phyloP scores from a whole-genome alignment of 108 stramenopile genomes.

The Schizochytrium sp. region DNA sequence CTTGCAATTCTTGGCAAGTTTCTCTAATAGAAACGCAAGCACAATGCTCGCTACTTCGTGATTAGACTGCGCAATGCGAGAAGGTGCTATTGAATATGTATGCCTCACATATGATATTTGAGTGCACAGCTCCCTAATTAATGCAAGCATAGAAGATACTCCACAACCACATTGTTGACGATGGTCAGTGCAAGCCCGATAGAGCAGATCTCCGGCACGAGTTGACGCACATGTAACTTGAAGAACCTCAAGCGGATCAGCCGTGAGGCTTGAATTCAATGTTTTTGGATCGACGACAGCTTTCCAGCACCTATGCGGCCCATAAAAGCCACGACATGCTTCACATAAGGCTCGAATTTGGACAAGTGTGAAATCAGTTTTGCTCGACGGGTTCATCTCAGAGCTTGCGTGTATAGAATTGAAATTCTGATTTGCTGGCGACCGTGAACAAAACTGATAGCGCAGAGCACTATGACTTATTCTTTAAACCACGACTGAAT shows the following conservation, averaged over 20 bases:
- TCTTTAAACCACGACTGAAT: background rate
- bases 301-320: conserved; percentile 25
- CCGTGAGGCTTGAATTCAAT: background rate
- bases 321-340: background rate
- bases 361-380: background rate
- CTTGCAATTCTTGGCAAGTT: too few relatives aligned
- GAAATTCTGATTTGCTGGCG: too few relatives aligned
- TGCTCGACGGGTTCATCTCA: too few relatives aligned
- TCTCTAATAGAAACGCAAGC: too few relatives aligned
- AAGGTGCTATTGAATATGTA: background rate
- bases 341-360: background rate
- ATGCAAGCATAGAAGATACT: background rate
- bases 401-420: too few relatives aligned
- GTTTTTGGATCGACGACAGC: conserved; percentile 24
- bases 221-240: background rate
- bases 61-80: background rate
- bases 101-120: background rate
- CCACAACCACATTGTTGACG: background rate
- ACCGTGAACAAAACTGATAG: background rate
- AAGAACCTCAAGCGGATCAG: background rate
- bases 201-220: background rate
- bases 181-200: background rate
- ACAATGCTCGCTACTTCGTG: background rate
- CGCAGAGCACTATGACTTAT: background rate
- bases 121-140: background rate